Percentiles rank a stretch among this genome's conserved stretches.
phyloP scores from a whole-genome alignment of 257 asterid species.

The Prunella vulgaris region DNA sequence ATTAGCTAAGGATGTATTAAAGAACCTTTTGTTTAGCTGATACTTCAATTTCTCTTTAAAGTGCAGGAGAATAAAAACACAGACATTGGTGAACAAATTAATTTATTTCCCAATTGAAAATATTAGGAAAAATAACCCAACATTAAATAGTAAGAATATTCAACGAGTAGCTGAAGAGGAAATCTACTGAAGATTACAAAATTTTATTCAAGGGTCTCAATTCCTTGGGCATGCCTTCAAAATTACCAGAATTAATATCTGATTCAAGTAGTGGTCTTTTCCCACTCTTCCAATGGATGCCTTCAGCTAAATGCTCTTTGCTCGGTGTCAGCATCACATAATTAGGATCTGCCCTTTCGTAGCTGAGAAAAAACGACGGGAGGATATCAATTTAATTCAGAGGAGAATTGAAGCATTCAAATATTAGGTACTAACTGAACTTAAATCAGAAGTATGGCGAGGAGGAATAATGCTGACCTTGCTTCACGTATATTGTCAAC shows the following conservation, averaged over 20 bases:
- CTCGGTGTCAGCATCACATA: conserved; percentile 88
- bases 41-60: background rate
- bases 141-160: background rate
- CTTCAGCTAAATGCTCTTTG: conserved; percentile 94
- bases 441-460: background rate
- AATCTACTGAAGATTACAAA: conserved; percentile 33
- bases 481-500: conserved; percentile 83
- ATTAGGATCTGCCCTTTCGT: conserved; percentile 90
- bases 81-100: background rate
- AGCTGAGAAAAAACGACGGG: conserved; percentile 33
- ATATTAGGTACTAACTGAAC: background rate
- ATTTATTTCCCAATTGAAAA: background rate
- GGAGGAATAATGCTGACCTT: conserved; percentile 44
- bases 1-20: background rate
- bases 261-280: conserved; percentile 69
- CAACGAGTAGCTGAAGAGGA: background rate
- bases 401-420: background rate
- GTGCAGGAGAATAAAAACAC: background rate
- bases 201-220: conserved; percentile 66
- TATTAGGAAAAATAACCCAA: background rate
- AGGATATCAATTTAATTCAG: background rate
- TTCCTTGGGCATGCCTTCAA: conserved; percentile 72
- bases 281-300: conserved; percentile 76
- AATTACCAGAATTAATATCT: conserved; percentile 72
- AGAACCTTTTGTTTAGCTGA: background rate